Base-by-base conservation (phyloP, 768 basidiomycete genomes). In the Termitomyces sp. region DNA sequence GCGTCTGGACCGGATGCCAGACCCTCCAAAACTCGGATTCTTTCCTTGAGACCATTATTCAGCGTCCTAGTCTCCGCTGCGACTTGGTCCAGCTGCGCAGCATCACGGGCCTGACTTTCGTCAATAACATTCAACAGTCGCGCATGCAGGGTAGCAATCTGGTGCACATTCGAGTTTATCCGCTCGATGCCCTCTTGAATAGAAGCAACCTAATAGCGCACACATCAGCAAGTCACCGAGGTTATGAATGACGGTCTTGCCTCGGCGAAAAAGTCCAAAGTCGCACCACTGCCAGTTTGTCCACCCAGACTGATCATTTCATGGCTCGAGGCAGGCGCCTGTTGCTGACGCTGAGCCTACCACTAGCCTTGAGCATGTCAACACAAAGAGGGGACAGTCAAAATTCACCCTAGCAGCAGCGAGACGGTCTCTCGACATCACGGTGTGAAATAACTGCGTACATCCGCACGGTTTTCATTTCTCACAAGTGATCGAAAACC, bases 11-110 rank as follows among this genome's bases (percentile, higher is more conserved):
- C 69, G 5, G 60, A 40, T 14, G 68, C 66, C 11, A 66, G 54
- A 35, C 63, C 64, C 65, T 83, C 80, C 54, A 92, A 65, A 0
- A 73, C 71, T 68, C 83, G 78, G 58, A 92, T 82, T 32, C 87
- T 75, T 28, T 77, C 73, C 63, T 85, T 87, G 28, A 90, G 70
- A 36, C 74, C 68, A 54, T 78, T 80, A 65, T 79, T 82, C 55
- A 88, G 75, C 0, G 78, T 71, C 62, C 83, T 82, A 1, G 87
- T 88, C 47, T 87, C 82, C 16, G 70, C 72, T 16, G 84, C 75
- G 52, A 90, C 74, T 18, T 78, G 73, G n/a, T 85, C 82, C 26
- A 90, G 76, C 57, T 81, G 67, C 9, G 63, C 62, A n/a, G 65
- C 52, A 20, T 72, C 72, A 9, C 63, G 62, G 32, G 64, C 55